These are phyloP conservation scores for Populus davidiana DNA, from an alignment of 345 rosid species.

Conservation along the genomic window DNA sequence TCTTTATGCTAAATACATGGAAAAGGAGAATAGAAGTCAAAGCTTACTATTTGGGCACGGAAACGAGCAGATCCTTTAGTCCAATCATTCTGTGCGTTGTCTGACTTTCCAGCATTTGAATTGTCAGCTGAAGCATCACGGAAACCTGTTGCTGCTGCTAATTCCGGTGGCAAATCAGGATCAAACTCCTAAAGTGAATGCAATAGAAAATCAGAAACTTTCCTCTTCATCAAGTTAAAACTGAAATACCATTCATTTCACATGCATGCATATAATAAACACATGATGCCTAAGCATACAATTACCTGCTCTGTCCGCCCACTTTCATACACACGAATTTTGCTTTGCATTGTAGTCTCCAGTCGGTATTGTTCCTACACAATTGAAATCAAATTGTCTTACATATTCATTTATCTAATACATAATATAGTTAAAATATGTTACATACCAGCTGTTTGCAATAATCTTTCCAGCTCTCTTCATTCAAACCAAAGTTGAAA, in stretches of 20 bases:
- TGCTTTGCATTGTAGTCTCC: constrained; percentile 95
- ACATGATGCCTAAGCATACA: not conserved
- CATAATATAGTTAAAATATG: constrained; percentile 18
- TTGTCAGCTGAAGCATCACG: constrained; percentile 59
- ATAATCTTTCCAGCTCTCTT: constrained; percentile 98
- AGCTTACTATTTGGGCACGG: constrained; percentile 81
- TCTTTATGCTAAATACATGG: not conserved
- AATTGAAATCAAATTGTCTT: constrained; percentile 21
- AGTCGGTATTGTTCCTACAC: constrained; percentile 84
- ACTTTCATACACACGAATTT: constrained; percentile 96
- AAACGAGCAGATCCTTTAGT: constrained; percentile 55
- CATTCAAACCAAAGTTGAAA: constrained; percentile 92
- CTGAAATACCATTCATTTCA: not conserved
- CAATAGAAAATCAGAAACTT: constrained; percentile 14
- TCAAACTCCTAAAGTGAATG: constrained; percentile 66
- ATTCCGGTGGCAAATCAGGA: constrained; percentile 97
- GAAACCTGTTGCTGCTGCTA: constrained; percentile 86
- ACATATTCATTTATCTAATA: constrained; percentile 21
- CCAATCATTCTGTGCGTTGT: constrained; percentile 54
- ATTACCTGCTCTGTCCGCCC: constrained; percentile 89
- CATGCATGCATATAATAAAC: not conserved
- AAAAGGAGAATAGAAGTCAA: constrained; percentile 9
- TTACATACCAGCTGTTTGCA: constrained; percentile 89
- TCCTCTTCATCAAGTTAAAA: not conserved
- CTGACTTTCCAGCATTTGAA: constrained; percentile 56